Conservation (phyloP, 257 asterid species). For the Eucommia ulmoides region DNA sequence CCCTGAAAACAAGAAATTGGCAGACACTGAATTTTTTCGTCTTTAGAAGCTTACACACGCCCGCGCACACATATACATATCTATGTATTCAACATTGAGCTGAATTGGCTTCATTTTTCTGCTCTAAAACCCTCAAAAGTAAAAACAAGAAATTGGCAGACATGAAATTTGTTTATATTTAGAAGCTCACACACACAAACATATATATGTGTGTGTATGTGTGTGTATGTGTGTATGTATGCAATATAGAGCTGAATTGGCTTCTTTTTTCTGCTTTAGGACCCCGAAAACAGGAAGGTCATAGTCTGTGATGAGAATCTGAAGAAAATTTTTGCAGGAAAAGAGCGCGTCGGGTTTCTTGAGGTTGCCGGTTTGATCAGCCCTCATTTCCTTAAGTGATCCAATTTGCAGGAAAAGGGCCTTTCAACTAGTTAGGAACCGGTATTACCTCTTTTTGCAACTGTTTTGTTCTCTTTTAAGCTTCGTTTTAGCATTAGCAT, state of each 20-base stretch:
- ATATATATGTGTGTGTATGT: neutral
- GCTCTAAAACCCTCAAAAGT: neutral
- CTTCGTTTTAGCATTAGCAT: neutral
- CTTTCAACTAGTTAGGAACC: neutral
- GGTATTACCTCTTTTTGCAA: neutral
- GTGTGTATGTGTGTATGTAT: neutral
- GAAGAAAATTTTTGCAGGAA: conserved; percentile 59
- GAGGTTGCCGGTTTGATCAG: conserved; percentile 81
- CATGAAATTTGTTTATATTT: neutral
- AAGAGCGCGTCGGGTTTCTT: conserved; percentile 78
- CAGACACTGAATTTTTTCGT: neutral
- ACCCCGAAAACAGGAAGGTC: conserved; percentile 74
- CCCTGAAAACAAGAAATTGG: neutral
- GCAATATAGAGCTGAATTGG: neutral
- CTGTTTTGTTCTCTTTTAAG: neutral
- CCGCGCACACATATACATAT: neutral
- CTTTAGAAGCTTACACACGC: neutral
- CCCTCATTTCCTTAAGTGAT: conserved; percentile 66
- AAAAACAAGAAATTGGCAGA: neutral
- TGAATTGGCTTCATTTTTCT: neutral
- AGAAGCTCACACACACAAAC: neutral
- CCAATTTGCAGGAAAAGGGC: neutral
- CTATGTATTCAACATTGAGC: neutral
- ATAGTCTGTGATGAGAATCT: conserved; percentile 86
- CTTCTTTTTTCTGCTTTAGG: conserved; percentile 24